These are phyloP conservation scores for Pisolithus orientalis DNA, from an alignment of 768 basidiomycete species.

Conservation along the genomic window DNA sequence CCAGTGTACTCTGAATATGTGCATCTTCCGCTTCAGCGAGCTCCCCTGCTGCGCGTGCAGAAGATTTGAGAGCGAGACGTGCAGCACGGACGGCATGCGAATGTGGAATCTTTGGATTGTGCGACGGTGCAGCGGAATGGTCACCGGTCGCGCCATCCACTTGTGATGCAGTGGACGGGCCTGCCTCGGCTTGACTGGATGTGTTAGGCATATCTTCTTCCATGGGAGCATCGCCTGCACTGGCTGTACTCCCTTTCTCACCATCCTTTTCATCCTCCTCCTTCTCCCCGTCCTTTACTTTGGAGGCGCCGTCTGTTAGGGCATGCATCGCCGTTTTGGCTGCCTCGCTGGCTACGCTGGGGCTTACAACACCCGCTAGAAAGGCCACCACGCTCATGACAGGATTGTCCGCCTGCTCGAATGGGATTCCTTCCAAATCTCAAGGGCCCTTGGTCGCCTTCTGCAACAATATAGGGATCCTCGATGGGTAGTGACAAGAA, in stretches of 20 bases:
- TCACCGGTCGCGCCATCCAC: constrained; percentile 47
- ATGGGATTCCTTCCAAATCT: constrained; percentile 78
- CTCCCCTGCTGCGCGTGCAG: constrained; percentile 74
- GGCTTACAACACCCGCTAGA: constrained; percentile 86
- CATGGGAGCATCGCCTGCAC: constrained; percentile 36
- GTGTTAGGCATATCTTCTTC: constrained; percentile 22
- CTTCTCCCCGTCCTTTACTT: constrained; percentile 22
- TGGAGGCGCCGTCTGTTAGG: constrained; percentile 56
- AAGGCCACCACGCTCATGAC: constrained; percentile 99
- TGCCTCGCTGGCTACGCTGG: constrained; percentile 87
- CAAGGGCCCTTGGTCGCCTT: constrained; percentile 70
- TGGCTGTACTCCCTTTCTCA: constrained; percentile 30
- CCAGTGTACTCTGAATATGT: constrained; percentile 72
- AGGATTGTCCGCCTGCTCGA: constrained; percentile 93
- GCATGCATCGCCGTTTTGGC: constrained; percentile 87
- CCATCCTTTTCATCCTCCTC: constrained; percentile 28
- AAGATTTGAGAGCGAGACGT: constrained; percentile 80
- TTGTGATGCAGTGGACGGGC: constrained; percentile 9
- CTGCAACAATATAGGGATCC: constrained; percentile 80
- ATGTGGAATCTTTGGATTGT: constrained; percentile 45
- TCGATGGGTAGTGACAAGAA: constrained; percentile 97
- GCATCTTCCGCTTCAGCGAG: constrained; percentile 80
- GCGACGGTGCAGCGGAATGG: constrained; percentile 22
- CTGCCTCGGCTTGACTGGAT: constrained; percentile 9
- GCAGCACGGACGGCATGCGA: constrained; percentile 81